Conservation (phyloP, 192 early-diverging fungal genomes). For the Backusella luteola region DNA sequence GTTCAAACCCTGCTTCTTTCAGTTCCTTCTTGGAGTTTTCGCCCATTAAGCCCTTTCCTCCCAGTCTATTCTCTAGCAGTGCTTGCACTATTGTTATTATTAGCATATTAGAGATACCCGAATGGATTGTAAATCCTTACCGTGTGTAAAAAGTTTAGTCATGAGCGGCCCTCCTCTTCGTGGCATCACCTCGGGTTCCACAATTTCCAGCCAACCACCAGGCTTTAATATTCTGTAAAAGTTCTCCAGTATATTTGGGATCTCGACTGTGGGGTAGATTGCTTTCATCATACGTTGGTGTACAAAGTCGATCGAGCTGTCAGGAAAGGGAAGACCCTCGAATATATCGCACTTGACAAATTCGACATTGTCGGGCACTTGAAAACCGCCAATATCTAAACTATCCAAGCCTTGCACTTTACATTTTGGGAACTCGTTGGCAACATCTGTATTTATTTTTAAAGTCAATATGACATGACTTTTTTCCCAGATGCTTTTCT, state of each 20-base stretch:
- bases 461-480: too few species aligned
- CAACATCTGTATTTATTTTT: constrained; percentile 13
- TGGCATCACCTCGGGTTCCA: constrained; percentile 17
- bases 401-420: constrained; percentile 18
- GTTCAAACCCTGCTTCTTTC: not conserved
- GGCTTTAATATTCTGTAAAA: constrained; percentile 13
- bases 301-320: constrained; percentile 18
- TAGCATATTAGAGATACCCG: too few species aligned
- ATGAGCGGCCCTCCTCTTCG: constrained; percentile 6
- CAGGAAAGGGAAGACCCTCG: not conserved
- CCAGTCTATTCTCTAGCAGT: not conserved
- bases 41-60: not conserved
- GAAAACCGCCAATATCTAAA: not conserved
- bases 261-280: not conserved
- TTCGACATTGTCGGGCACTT: not conserved
- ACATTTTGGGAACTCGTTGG: constrained; percentile 18
- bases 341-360: constrained; percentile 2
- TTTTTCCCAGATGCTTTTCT: too few species aligned
- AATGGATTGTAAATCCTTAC: not conserved
- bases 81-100: not conserved
- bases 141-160: not conserved
- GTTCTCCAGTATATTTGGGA: not conserved
- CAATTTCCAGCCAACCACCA: constrained; percentile 18
- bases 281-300: constrained; percentile 24
- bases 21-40: not conserved